Conservation (phyloP, 1,284 basidiomycete genomes). For the Austropuccinia psidii region DNA sequence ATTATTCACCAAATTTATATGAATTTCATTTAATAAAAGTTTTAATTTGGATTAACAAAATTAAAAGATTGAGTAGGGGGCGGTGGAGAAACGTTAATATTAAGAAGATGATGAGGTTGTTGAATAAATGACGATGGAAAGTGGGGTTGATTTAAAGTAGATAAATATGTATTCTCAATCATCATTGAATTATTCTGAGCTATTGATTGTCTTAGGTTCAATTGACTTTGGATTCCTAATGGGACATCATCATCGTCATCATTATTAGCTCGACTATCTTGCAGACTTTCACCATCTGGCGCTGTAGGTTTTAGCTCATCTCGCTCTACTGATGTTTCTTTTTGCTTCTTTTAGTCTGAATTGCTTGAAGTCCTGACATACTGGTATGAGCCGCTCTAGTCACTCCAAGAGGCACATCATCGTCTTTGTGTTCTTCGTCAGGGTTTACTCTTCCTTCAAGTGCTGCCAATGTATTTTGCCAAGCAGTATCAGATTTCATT, state of each 20-base stretch:
- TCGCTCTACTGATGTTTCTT: neutral
- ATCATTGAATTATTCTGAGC: too few relatives aligned
- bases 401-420: conserved; percentile 34
- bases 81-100: too few relatives aligned
- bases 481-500: neutral
- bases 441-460: conserved; percentile 21
- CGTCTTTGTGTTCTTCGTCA: conserved; percentile 26
- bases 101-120: too few relatives aligned
- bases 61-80: too few relatives aligned
- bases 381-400: conserved; percentile 21
- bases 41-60: too few relatives aligned
- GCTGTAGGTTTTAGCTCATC: conserved; percentile 1
- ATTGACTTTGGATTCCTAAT: conserved; percentile 28
- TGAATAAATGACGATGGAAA: too few relatives aligned
- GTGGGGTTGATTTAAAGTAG: too few relatives aligned
- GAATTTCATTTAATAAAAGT: too few relatives aligned
- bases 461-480: conserved; percentile 27
- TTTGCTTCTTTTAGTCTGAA: conserved; percentile 17
- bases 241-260: conserved; percentile 27
- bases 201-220: too few relatives aligned
- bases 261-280: neutral
- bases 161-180: too few relatives aligned
- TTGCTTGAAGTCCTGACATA: neutral
- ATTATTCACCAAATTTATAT: too few relatives aligned
- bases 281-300: neutral